These are phyloP conservation scores for Aureobasidium subglaciale DNA, from an alignment of 2,329 filamentous ascomycete species.

Conservation along the genomic window DNA sequence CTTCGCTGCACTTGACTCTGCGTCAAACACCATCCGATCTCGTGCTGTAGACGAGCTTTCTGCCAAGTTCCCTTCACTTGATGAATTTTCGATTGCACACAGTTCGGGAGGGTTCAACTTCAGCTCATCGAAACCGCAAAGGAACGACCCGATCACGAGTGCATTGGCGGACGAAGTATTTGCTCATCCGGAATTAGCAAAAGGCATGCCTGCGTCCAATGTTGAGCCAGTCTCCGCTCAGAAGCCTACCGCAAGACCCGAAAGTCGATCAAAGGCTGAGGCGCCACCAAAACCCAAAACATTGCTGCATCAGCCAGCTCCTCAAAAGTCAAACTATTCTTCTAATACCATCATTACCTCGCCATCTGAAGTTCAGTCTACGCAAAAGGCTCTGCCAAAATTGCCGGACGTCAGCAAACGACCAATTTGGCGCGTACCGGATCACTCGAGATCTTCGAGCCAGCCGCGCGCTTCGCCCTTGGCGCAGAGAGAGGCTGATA, in stretches of 20 bases:
- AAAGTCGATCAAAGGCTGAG: background rate
- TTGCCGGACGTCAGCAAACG: constrained; percentile 34
- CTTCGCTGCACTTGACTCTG: constrained; percentile 80
- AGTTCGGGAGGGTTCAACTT: constrained; percentile 87
- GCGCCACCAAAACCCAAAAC: constrained; percentile 21
- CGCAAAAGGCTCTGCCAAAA: constrained; percentile 36
- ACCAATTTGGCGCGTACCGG: constrained; percentile 50
- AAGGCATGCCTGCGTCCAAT: background rate
- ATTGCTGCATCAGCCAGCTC: constrained; percentile 38
- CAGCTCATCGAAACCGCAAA: constrained; percentile 18
- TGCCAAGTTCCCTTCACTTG: constrained; percentile 77
- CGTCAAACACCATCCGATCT: constrained; percentile 40
- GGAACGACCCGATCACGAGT: constrained; percentile 63
- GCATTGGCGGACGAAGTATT: constrained; percentile 83
- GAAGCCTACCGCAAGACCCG: background rate
- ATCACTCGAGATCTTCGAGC: constrained; percentile 41
- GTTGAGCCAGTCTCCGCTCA: background rate
- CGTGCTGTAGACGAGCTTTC: constrained; percentile 71
- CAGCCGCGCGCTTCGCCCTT: constrained; percentile 40
- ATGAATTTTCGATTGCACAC: constrained; percentile 86
- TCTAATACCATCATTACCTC: constrained; percentile 78
- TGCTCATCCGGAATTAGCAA: constrained; percentile 28
- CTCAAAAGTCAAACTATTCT: constrained; percentile 48
- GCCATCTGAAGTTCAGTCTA: constrained; percentile 40
- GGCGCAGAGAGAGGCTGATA: constrained; percentile 29